Percentiles rank a stretch among this genome's conserved stretches.
phyloP scores from a whole-genome alignment of 2,329 filamentous ascomycete species.

The Paraphoma sp. region DNA sequence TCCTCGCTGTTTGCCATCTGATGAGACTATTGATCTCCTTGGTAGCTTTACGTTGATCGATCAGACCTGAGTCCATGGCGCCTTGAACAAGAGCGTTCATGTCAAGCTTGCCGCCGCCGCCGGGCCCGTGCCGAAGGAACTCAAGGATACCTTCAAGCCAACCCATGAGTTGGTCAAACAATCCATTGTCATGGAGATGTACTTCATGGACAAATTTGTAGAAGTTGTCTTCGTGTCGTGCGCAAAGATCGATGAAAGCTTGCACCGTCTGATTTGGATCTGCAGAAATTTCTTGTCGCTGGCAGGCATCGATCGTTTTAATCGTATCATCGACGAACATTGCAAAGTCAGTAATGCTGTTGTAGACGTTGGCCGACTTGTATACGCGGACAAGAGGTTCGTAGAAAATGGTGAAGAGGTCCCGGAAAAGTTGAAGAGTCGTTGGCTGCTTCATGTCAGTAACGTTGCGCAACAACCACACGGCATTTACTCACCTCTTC shows the following conservation, averaged over 20 bases:
- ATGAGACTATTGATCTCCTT: conserved; percentile 86
- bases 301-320: conserved; percentile 72
- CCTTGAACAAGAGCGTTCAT: conserved; percentile 93
- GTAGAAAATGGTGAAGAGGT: conserved; percentile 98
- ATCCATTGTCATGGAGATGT: conserved; percentile 92
- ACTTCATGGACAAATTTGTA: conserved; percentile 99
- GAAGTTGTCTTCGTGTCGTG: conserved; percentile 93
- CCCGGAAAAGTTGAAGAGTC: conserved; percentile 94
- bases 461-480: not conserved
- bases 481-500: conserved; percentile 67
- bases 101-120: conserved; percentile 80
- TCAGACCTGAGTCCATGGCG: conserved; percentile 68
- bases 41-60: conserved; percentile 77
- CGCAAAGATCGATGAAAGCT: conserved; percentile 95
- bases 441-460: conserved; percentile 64
- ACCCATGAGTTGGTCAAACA: conserved; percentile 94
- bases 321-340: conserved; percentile 94
- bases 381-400: conserved; percentile 96
- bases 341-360: conserved; percentile 94
- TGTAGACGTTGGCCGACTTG: conserved; percentile 98
- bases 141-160: conserved; percentile 97
- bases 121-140: conserved; percentile 85
- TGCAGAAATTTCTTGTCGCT: conserved; percentile 81
- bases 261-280: conserved; percentile 99
- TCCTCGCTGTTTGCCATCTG: conserved; percentile 90